Percentiles rank a stretch among this genome's conserved stretches.
Evolutionary conservation across 108 stramenopile species (phyloP).

Genomic region (Fragilaria radians): DNA sequence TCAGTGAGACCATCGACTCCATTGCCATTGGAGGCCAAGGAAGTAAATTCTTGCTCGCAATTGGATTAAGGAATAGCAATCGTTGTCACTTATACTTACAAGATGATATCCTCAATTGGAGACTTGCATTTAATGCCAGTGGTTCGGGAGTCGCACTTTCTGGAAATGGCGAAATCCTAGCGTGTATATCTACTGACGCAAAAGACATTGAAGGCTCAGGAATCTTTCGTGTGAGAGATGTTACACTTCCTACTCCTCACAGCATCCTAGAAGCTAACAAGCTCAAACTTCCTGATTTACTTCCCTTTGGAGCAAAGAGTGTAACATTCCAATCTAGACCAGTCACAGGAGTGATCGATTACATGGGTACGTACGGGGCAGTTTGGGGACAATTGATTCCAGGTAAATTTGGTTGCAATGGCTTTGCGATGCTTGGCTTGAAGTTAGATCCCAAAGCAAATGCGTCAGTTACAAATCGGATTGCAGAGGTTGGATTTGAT

Average conservation of each 20-base stretch:
- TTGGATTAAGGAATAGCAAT: too few species aligned
- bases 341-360: background rate
- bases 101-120: too few species aligned
- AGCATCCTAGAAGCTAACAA: background rate
- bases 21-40: too few species aligned
- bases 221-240: background rate
- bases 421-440: background rate
- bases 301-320: background rate
- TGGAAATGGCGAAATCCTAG: background rate
- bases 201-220: background rate
- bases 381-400: background rate
- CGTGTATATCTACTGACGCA: background rate
- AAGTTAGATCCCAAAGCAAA: background rate
- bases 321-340: background rate
- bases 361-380: background rate
- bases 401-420: background rate
- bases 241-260: background rate
- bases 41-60: too few species aligned
- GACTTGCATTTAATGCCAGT: too few species aligned
- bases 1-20: too few species aligned
- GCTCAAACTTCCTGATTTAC: background rate
- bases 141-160: background rate
- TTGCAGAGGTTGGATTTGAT: background rate
- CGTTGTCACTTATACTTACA: too few species aligned
- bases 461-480: background rate